Conservation (phyloP, 495 filamentous ascomycete species). For the Apodospora peruviana region DNA sequence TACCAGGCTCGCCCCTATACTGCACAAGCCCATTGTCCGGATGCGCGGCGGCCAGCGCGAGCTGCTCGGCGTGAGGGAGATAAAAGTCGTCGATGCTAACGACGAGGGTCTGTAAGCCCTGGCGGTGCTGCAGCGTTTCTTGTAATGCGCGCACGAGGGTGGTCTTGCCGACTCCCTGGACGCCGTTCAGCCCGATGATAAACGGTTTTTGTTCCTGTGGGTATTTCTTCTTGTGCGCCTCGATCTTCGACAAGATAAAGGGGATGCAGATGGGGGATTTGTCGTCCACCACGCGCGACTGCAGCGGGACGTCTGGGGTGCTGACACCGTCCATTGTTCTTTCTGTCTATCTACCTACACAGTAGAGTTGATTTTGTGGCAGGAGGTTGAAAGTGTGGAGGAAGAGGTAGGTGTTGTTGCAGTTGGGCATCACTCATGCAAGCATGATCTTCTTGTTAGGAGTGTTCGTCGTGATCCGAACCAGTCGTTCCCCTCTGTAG, state of each 20-base stretch:
- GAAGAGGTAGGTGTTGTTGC: slow-evolving; percentile 3
- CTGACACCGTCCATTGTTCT: not conserved
- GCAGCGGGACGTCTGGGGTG: slow-evolving; percentile 18
- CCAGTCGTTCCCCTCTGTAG: slow-evolving; percentile 1
- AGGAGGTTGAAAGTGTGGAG: too few relatives aligned
- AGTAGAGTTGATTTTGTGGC: too few relatives aligned
- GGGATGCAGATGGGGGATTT: slow-evolving; percentile 83
- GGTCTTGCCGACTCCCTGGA: slow-evolving; percentile 89
- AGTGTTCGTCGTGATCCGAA: too few relatives aligned
- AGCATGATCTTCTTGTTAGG: too few relatives aligned
- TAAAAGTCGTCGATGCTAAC: slow-evolving; percentile 93
- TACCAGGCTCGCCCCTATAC: slow-evolving; percentile 72
- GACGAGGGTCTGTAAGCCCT: slow-evolving; percentile 66
- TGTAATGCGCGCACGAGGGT: slow-evolving; percentile 71
- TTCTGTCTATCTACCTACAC: not conserved
- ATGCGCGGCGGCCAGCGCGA: slow-evolving; percentile 58
- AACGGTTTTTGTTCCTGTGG: slow-evolving; percentile 38
- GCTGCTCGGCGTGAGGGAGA: slow-evolving; percentile 65
- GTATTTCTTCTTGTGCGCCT: slow-evolving; percentile 38
- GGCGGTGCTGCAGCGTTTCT: slow-evolving; percentile 56
- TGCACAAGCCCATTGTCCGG: slow-evolving; percentile 71
- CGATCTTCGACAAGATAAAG: slow-evolving; percentile 68
- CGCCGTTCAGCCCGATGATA: slow-evolving; percentile 57
- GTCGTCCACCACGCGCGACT: slow-evolving; percentile 60
- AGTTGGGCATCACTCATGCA: slow-evolving; percentile 15